Evolutionary conservation across 2,329 filamentous ascomycete species (phyloP).

Genomic region (Furcasterigmium sp.): DNA sequence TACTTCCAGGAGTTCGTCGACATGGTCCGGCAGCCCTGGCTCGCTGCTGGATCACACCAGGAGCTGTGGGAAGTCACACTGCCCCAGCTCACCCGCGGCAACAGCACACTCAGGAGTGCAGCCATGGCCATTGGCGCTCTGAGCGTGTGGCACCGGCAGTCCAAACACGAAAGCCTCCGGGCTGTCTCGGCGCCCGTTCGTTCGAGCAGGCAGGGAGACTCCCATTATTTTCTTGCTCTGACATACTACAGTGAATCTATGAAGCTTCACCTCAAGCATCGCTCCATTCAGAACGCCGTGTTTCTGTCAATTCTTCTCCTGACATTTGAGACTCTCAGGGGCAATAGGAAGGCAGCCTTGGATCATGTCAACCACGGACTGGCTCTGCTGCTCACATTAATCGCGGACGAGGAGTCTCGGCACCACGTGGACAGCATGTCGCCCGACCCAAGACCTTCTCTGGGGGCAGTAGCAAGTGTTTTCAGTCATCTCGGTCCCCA

Average conservation of each 20-base stretch:
- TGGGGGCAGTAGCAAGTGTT: constrained; percentile 16
- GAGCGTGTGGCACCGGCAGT: constrained; percentile 16
- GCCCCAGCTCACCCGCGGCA: constrained; percentile 22
- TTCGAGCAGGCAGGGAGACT: constrained; percentile 1
- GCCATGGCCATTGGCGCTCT: constrained; percentile 25
- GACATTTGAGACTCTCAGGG: constrained; percentile 24
- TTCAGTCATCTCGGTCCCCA: constrained; percentile 15
- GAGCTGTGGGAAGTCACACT: constrained; percentile 22
- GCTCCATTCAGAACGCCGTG: constrained; percentile 20
- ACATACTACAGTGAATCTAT: constrained; percentile 27
- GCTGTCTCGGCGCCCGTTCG: constrained; percentile 4
- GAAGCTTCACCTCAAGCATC: constrained; percentile 18
- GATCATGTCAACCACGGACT: constrained; percentile 29
- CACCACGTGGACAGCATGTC: constrained; percentile 10
- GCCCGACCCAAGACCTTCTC: constrained; percentile 18
- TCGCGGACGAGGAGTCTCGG: constrained; percentile 17
- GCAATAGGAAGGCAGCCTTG: constrained; percentile 22
- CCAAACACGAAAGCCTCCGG: constrained; percentile 5
- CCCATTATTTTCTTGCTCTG: constrained; percentile 26
- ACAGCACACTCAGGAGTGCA: constrained; percentile 20
- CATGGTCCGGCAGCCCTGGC: constrained; percentile 22
- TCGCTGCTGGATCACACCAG: constrained; percentile 15
- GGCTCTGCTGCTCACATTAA: constrained; percentile 22
- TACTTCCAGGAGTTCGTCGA: constrained; percentile 26
- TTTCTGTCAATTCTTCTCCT: constrained; percentile 25